Conservation (phyloP, 148 eudicot genomes). For the Fagopyrum homotropicum region DNA sequence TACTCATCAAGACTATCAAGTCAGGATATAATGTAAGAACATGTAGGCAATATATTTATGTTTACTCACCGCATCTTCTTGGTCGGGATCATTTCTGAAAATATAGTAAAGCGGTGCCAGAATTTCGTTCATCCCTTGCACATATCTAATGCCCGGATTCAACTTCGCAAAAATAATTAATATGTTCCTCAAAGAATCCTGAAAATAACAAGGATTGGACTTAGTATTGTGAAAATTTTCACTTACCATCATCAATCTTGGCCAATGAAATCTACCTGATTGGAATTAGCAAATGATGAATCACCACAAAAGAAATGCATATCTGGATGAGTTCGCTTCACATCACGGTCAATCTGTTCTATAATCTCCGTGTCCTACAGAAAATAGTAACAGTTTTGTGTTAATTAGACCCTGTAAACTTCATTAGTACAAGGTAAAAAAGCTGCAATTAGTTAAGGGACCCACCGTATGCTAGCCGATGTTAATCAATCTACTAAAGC, state of each 20-base stretch:
- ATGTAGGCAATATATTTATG: background rate
- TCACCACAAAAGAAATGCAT: slow-evolving; percentile 91
- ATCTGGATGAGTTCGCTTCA: slow-evolving; percentile 96
- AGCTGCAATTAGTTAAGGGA: background rate
- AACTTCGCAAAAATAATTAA: slow-evolving; percentile 89
- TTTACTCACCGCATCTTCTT: slow-evolving; percentile 67
- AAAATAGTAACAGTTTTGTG: background rate
- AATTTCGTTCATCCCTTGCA: slow-evolving; percentile 99
- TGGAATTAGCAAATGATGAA: slow-evolving; percentile 53
- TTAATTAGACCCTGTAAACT: background rate
- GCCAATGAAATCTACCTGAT: slow-evolving; percentile 48
- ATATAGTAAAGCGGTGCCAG: slow-evolving; percentile 90
- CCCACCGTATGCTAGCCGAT: background rate
- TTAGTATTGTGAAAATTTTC: slow-evolving; percentile 7
- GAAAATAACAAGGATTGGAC: slow-evolving; percentile 16
- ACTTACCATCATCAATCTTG: background rate
- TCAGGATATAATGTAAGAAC: background rate
- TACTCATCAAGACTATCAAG: background rate
- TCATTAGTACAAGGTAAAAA: background rate
- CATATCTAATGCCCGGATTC: slow-evolving; percentile 98
- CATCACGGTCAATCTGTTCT: slow-evolving; percentile 98
- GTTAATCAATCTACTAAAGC: background rate
- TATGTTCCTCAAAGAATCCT: slow-evolving; percentile 80
- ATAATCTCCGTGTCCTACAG: slow-evolving; percentile 85
- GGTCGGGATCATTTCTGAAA: slow-evolving; percentile 77